Percentiles rank a stretch among this genome's conserved stretches.
Evolutionary conservation across 1,284 basidiomycete species (phyloP).

Genomic region (Trichosporon coremiiforme): DNA sequence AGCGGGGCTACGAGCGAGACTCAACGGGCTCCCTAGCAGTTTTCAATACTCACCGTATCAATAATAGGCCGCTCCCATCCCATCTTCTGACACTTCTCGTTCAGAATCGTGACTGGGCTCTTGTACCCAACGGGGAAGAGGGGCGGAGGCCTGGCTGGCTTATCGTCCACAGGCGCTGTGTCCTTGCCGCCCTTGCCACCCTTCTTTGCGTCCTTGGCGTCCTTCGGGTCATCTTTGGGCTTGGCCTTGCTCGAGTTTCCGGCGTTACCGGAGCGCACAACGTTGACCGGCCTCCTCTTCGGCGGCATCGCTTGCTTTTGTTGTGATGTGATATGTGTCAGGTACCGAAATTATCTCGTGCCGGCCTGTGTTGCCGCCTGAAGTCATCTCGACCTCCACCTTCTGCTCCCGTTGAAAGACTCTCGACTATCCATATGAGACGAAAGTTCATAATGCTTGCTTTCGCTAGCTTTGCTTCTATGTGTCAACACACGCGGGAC

Average conservation of each 20-base stretch:
- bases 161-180: conserved; percentile 27
- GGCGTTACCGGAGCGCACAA: conserved; percentile 81
- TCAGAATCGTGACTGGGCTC: conserved; percentile 71
- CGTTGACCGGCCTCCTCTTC: conserved; percentile 63
- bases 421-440: too few species aligned
- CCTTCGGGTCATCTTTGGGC: conserved; percentile 36
- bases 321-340: background rate
- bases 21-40: too few species aligned
- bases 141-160: conserved; percentile 55
- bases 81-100: conserved; percentile 82
- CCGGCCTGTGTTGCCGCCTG: too few species aligned
- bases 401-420: background rate
- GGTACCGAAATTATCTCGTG: conserved; percentile 1
- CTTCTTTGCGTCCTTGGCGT: conserved; percentile 25
- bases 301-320: conserved; percentile 63
- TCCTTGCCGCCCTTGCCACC: conserved; percentile 25
- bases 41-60: conserved; percentile 63
- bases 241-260: conserved; percentile 71
- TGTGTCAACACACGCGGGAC: too few species aligned
- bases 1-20: too few species aligned
- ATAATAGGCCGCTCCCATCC: conserved; percentile 79
- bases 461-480: too few species aligned
- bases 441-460: too few species aligned
- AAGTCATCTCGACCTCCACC: background rate
- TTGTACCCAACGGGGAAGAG: conserved; percentile 81